Conservation (phyloP, 352 stramenopile species). For the Pythium pyrilobum region DNA sequence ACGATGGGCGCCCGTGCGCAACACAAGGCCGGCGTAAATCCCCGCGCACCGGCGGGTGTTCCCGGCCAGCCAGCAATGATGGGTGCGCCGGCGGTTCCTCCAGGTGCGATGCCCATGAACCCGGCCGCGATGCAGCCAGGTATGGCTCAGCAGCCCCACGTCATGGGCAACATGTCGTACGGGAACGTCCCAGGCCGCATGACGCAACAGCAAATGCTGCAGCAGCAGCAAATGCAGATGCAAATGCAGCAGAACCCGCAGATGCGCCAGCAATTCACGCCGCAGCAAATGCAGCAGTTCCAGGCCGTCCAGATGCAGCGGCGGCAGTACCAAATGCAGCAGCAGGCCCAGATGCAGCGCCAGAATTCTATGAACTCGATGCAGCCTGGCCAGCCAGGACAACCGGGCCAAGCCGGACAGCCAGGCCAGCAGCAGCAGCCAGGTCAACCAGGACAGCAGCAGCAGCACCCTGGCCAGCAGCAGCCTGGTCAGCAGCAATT, state of each 20-base stretch:
- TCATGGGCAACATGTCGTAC: slow-evolving; percentile 71
- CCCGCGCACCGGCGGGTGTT: slow-evolving; percentile 27
- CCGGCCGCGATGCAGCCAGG: slow-evolving; percentile 17
- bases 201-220: slow-evolving; percentile 75
- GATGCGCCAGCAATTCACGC: slow-evolving; percentile 74
- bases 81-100: slow-evolving; percentile 18
- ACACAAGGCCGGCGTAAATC: slow-evolving; percentile 61
- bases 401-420: slow-evolving; percentile 17
- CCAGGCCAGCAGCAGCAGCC: slow-evolving; percentile 39
- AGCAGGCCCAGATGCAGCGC: slow-evolving; percentile 60
- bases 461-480: slow-evolving; percentile 7
- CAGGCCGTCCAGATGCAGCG: slow-evolving; percentile 32
- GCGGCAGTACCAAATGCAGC: slow-evolving; percentile 48
- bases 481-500: slow-evolving; percentile 6
- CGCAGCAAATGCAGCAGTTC: slow-evolving; percentile 77
- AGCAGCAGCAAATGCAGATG: slow-evolving; percentile 76
- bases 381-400: slow-evolving; percentile 37
- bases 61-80: slow-evolving; percentile 43
- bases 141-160: slow-evolving; percentile 56
- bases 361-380: slow-evolving; percentile 55
- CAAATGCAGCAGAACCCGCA: slow-evolving; percentile 83
- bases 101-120: slow-evolving; percentile 35
- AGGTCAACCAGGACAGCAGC: slow-evolving; percentile 23
- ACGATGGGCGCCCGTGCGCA: slow-evolving; percentile 83
- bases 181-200: slow-evolving; percentile 52